Percentiles rank a stretch among this genome's conserved stretches.
phyloP scores from a whole-genome alignment of 805 yeast genomes.

The Ogataea neopini region DNA sequence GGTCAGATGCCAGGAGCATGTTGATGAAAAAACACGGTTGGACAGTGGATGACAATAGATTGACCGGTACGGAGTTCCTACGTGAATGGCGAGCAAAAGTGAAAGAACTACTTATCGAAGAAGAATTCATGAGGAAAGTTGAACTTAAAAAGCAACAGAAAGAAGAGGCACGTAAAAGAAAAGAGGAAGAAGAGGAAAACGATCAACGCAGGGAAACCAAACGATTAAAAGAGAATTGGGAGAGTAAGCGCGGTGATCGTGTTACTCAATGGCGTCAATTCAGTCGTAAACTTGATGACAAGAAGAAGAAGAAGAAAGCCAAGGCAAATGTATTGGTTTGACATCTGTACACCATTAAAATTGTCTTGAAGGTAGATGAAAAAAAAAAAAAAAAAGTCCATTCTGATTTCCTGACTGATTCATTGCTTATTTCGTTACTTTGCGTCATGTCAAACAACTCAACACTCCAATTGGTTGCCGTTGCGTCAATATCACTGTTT shows the following conservation, averaged over 20 bases:
- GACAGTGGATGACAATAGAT: slow-evolving; percentile 39
- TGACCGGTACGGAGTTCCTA: slow-evolving; percentile 37
- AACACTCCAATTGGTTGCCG: slow-evolving; percentile 17
- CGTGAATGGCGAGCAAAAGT: slow-evolving; percentile 44
- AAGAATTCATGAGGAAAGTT: slow-evolving; percentile 45
- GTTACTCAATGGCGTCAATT: slow-evolving; percentile 63
- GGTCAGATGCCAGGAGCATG: slow-evolving; percentile 44
- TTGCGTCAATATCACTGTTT: slow-evolving; percentile 29
- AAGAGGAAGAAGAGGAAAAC: slow-evolving; percentile 34
- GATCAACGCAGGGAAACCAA: slow-evolving; percentile 34
- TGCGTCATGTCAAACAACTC: slow-evolving; percentile 11
- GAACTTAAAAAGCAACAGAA: slow-evolving; percentile 43
- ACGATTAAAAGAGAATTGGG: slow-evolving; percentile 55
- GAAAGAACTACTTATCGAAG: slow-evolving; percentile 45
- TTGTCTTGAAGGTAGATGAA: neutral
- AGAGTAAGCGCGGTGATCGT: slow-evolving; percentile 55
- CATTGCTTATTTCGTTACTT: neutral
- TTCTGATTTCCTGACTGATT: neutral
- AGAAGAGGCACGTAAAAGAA: slow-evolving; percentile 41
- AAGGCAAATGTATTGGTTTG: slow-evolving; percentile 44
- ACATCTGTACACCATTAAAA: slow-evolving; percentile 7
- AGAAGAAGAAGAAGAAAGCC: slow-evolving; percentile 44
- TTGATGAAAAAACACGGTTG: slow-evolving; percentile 39
- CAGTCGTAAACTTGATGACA: slow-evolving; percentile 43
- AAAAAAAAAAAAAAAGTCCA: neutral